Base-by-base conservation (phyloP, 495 filamentous ascomycete genomes). In the Annulohypoxylon moriforme region DNA sequence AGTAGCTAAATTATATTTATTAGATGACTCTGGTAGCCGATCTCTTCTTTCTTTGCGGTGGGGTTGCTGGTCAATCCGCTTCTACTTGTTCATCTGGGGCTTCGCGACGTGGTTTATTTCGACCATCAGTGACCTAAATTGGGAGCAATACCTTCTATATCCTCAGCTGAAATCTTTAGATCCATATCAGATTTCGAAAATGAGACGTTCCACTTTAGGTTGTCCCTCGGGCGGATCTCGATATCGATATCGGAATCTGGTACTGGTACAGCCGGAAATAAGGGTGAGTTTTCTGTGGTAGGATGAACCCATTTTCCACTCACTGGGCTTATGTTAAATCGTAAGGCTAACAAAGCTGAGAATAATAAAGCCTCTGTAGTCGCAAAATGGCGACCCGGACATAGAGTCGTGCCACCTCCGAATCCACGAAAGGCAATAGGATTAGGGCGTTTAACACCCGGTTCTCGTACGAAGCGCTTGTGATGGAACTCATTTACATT, bases 341-440 rank as follows among this genome's bases (percentile, higher is more conserved):
- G 71, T 22, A 79, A 53, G 7, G 84, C 68, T 18, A 88, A 50
- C 49, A 81, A 75, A 13, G 79, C 79, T 4, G 79, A 78, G 49
- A 83, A 77, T 7, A 76, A 71, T 44, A 82, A 63, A 38, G 86
- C 83, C 75, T 85, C 82, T 13, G 78, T 78, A n/a, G 78, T 74
- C 0, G 85, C 86, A 69, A 86, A 86, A 67, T 84, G 78, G 0
- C 84, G 76, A 0, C 86, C 85, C 8, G 86, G 86, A 68, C 85
- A 87, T 11, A 86, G 61, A 14, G 79, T 80, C 52, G 77, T 77
- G 49, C 85, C 85, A 7, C 85, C 85, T 7, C 85, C 85, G 69
- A 87, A 88, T 14, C 77, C 80, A 4, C 83, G 68, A 62, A 83
- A 87, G 11, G 77, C 76, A 2, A 75, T 75, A n/a, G 70, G 76